Base-by-base conservation (phyloP, 352 stramenopile species). In the Pythium biforme region DNA sequence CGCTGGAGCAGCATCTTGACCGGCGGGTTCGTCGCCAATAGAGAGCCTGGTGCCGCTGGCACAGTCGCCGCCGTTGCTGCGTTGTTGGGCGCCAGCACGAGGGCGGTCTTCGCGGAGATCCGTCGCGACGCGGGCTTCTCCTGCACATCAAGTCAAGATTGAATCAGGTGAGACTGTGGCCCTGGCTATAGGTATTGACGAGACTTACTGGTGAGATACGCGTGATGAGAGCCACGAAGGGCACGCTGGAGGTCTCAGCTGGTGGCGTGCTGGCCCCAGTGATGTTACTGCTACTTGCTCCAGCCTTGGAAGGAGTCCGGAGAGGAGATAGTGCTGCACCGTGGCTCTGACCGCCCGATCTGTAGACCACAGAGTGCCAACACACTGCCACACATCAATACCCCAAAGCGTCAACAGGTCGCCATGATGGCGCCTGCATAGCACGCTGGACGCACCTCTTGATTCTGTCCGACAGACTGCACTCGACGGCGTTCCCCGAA, bases 1-100 rank as follows among this genome's bases (percentile, higher is more conserved):
- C 79, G 76, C 45, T 79, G 70, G 29, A 88, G 72, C 45, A 89
- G 62, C 64, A 89, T 62, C 66, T 88, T 91, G 39, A 85, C 75
- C 0, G 79, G 79, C 9, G 82, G 79, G 31, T 89, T 89, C 26
- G 76, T 88, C 10, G 64, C 56, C 8, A 54, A 19, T 17, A 33
- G 17, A 41, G 17, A 43, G 29, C 37, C 17, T 7, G 37, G 14
- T 43, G 37, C 17, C 11, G 12, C 34, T 11, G 17, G 11, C 37
- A 17, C 37, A 8, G 17, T 14, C 22, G 4, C 23, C 6, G 34
- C 14, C 0, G 48, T 19, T 29, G 48, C 1, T 10, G n/a, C 12
- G 48, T 29, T 55, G 19, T 15, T 53, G 25, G 47, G n/a, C 29
- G 29, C 1, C 19, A n/a, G 19, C 7, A 29, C 29, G 1, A 41